Conservation (phyloP, 805 yeast species). For the Ogataea ramenticola region DNA sequence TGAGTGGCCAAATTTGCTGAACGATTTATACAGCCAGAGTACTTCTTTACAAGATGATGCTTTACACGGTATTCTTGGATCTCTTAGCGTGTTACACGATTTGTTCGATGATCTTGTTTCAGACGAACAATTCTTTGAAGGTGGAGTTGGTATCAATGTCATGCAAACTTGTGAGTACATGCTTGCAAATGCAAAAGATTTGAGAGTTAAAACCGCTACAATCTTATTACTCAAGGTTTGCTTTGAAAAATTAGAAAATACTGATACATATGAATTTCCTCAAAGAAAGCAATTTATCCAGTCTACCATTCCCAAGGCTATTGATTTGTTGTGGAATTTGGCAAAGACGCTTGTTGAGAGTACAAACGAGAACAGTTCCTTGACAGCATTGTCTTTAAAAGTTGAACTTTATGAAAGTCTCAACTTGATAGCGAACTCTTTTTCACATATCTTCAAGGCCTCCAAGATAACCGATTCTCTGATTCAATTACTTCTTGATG, state of each 20-base stretch:
- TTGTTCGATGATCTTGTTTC: slow-evolving; percentile 80
- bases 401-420: slow-evolving; percentile 23
- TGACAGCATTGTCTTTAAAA: slow-evolving; percentile 16
- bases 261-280: slow-evolving; percentile 35
- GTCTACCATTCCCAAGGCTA: slow-evolving; percentile 18
- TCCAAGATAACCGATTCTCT: slow-evolving; percentile 1
- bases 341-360: slow-evolving; percentile 2
- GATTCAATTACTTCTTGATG: slow-evolving; percentile 9
- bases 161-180: slow-evolving; percentile 42
- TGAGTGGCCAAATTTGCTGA: slow-evolving; percentile 79
- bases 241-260: slow-evolving; percentile 43
- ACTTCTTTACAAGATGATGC: slow-evolving; percentile 18
- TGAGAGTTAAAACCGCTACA: slow-evolving; percentile 39
- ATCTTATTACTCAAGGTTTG: slow-evolving; percentile 47
- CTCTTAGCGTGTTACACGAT: slow-evolving; percentile 59
- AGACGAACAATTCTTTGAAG: slow-evolving; percentile 80
- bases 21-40: slow-evolving; percentile 37
- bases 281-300: slow-evolving; percentile 30
- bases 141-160: slow-evolving; percentile 54
- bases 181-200: slow-evolving; percentile 19
- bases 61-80: slow-evolving; percentile 38
- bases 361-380: slow-evolving; percentile 2
- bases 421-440: slow-evolving; percentile 17
- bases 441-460: slow-evolving; percentile 12
- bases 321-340: slow-evolving; percentile 16